phyloP scores from a whole-genome alignment of 208 protist genomes.

The Trypanosoma grayi region DNA sequence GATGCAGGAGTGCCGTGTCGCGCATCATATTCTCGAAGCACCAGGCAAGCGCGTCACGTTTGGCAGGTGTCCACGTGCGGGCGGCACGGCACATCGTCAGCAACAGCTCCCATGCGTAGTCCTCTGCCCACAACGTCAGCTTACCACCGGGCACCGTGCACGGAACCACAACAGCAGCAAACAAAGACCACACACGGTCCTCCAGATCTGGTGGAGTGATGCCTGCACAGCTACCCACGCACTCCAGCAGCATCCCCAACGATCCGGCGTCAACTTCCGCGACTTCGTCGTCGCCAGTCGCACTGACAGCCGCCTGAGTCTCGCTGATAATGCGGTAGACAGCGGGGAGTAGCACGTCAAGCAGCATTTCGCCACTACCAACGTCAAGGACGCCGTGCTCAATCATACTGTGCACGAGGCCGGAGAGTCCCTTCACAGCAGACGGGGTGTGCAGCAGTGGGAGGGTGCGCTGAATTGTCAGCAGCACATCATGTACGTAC shows the following conservation, averaged over 20 bases:
- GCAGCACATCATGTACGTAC: conserved; percentile 43
- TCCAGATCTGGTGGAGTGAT: conserved; percentile 14
- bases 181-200: conserved; percentile 49
- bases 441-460: conserved; percentile 34
- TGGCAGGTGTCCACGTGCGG: conserved; percentile 8
- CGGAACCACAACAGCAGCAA: conserved; percentile 40
- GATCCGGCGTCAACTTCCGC: conserved; percentile 27
- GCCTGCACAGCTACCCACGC: conserved; percentile 37
- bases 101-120: conserved; percentile 78
- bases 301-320: background rate
- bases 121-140: conserved; percentile 67
- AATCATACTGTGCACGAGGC: conserved; percentile 55
- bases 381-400: conserved; percentile 29
- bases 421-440: conserved; percentile 44
- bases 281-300: background rate
- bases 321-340: conserved; percentile 30
- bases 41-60: conserved; percentile 37
- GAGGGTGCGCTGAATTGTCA: conserved; percentile 46
- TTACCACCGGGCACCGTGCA: conserved; percentile 43
- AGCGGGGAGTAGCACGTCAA: conserved; percentile 50
- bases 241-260: conserved; percentile 57
- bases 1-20: conserved; percentile 49
- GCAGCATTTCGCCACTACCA: conserved; percentile 39
- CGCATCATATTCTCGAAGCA: conserved; percentile 44
- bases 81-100: conserved; percentile 45